Percentiles rank a stretch among this genome's conserved stretches.
phyloP scores from a whole-genome alignment of 2,329 filamentous ascomycete genomes.

The Colletotrichum agaves region DNA sequence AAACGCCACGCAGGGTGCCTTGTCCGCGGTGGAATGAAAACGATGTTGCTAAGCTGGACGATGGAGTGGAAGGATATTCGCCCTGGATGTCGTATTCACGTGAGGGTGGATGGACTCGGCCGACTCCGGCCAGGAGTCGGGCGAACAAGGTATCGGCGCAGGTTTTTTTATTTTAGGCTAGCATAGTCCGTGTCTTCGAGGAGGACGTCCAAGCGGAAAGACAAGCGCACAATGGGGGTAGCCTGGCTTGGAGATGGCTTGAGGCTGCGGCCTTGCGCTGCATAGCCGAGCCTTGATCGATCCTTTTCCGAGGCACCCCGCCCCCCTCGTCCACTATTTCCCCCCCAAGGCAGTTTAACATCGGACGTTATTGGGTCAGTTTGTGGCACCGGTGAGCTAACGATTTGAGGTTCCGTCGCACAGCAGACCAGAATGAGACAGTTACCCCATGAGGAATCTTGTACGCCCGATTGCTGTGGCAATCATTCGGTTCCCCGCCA shows the following conservation, averaged over 20 bases:
- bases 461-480: constrained; percentile 13
- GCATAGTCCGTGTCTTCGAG: too few relatives aligned
- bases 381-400: not conserved
- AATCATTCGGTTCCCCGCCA: too few relatives aligned
- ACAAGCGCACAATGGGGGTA: too few relatives aligned
- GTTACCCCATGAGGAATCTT: not conserved
- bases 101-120: constrained; percentile 2
- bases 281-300: not conserved
- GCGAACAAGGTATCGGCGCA: too few relatives aligned
- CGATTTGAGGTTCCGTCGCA: not conserved
- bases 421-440: not conserved
- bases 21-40: not conserved
- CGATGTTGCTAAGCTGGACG: not conserved
- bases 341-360: not conserved
- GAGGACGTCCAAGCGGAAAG: too few relatives aligned
- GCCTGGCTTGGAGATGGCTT: not conserved
- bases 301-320: not conserved
- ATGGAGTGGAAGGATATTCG: not conserved
- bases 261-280: constrained; percentile 2
- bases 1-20: not conserved
- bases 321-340: not conserved
- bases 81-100: not conserved
- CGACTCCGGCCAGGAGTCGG: not conserved
- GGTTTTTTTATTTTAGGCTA: too few relatives aligned
- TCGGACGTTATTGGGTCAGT: not conserved